Percentiles rank a stretch among this genome's conserved stretches.
These are phyloP conservation scores for Crassisporium funariophilum DNA, from an alignment of 768 basidiomycete species.

Conservation along the genomic window DNA sequence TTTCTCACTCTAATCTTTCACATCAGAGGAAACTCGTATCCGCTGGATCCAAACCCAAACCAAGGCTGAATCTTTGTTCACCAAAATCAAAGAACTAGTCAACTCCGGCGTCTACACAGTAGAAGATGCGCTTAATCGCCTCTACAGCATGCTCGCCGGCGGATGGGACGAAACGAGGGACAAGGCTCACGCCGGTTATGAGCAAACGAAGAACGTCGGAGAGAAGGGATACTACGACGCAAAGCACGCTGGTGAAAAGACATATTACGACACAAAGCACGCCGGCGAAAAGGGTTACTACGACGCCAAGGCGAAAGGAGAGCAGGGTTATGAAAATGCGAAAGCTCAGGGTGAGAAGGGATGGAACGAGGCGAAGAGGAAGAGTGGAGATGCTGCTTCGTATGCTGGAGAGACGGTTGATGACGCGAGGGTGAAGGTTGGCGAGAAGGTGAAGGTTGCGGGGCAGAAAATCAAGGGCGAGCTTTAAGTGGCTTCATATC, in stretches of 20 bases:
- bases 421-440: constrained; percentile 34
- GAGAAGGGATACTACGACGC: constrained; percentile 25
- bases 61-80: constrained; percentile 57
- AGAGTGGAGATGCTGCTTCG: constrained; percentile 27
- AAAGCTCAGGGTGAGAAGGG: constrained; percentile 30
- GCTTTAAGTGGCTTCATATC: constrained; percentile 25
- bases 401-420: constrained; percentile 33
- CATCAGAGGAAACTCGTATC: constrained; percentile 74
- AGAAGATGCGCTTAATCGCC: constrained; percentile 69
- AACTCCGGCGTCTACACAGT: constrained; percentile 68
- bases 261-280: constrained; percentile 8
- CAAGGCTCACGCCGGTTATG: constrained; percentile 27
- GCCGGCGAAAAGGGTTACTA: constrained; percentile 5
- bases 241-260: constrained; percentile 26
- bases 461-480: constrained; percentile 44
- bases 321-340: constrained; percentile 12
- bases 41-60: constrained; percentile 72
- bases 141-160: constrained; percentile 49
- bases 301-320: constrained; percentile 3
- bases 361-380: constrained; percentile 23
- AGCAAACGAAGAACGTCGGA: constrained; percentile 20
- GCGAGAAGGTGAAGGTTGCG: constrained; percentile 39
- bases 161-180: constrained; percentile 32
- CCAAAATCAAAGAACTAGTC: constrained; percentile 65
- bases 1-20: background rate